Evolutionary conservation across 2,329 filamentous ascomycete species (phyloP).

Genomic region (Chaetomium sp.): DNA sequence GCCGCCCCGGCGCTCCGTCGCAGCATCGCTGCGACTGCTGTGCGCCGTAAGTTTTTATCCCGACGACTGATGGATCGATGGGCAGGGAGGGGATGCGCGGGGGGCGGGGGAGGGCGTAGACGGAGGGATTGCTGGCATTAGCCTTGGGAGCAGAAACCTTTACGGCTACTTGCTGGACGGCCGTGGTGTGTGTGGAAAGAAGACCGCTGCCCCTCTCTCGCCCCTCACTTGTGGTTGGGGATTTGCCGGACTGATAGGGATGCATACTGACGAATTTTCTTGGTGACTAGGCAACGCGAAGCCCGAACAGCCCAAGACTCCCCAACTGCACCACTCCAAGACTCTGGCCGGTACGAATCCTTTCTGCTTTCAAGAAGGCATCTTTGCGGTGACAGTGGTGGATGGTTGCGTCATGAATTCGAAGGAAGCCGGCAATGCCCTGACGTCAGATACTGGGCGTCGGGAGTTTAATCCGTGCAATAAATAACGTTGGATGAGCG

Average conservation of each 20-base stretch:
- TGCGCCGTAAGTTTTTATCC: slow-evolving; percentile 47
- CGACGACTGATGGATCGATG: neutral
- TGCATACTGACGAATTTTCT: slow-evolving; percentile 11
- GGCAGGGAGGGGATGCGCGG: no score
- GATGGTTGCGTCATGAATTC: slow-evolving; percentile 11
- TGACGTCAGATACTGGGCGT: slow-evolving; percentile 15
- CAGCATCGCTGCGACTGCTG: slow-evolving; percentile 53
- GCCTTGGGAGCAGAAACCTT: no score
- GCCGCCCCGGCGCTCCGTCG: slow-evolving; percentile 46
- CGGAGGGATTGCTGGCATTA: no score
- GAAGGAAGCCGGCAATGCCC: neutral
- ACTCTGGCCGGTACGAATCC: slow-evolving; percentile 39
- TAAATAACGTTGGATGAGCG: neutral
- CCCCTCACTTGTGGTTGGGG: no score
- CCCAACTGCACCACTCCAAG: slow-evolving; percentile 22
- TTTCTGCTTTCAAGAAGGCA: slow-evolving; percentile 1
- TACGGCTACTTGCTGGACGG: no score
- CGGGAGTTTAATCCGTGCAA: neutral
- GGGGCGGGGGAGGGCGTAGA: no score
- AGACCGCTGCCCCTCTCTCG: no score
- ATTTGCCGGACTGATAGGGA: neutral
- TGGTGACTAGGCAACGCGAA: slow-evolving; percentile 31
- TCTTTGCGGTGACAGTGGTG: neutral
- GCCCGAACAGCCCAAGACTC: slow-evolving; percentile 28
- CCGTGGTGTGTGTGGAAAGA: no score